Conservation (phyloP, 345 rosid genomes). For the Acer yangbiense region DNA sequence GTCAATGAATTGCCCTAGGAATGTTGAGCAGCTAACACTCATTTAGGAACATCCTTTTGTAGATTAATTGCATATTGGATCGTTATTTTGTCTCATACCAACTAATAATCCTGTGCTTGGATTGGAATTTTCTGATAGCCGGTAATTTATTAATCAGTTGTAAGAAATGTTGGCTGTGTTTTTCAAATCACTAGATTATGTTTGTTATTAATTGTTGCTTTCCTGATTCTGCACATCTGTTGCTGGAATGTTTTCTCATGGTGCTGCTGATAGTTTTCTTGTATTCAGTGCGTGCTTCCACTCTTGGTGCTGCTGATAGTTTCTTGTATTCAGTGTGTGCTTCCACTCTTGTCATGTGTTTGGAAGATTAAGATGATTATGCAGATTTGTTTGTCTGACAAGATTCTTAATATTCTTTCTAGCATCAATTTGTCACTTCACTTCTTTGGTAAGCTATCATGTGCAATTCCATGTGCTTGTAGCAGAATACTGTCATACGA, state of each 20-base stretch:
- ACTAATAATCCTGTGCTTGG: background rate
- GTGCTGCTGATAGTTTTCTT: background rate
- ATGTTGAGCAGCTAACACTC: background rate
- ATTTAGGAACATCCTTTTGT: background rate
- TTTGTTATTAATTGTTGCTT: background rate
- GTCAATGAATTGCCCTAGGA: background rate
- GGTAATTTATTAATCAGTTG: background rate
- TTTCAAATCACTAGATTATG: slow-evolving; percentile 12
- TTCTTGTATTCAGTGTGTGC: background rate
- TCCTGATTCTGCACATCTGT: background rate
- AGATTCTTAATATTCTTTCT: background rate
- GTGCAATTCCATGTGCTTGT: background rate
- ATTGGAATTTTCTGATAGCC: slow-evolving; percentile 3
- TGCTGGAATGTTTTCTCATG: background rate
- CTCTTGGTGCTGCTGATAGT: background rate
- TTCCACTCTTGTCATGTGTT: background rate
- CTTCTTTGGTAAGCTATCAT: background rate
- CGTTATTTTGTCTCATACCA: background rate
- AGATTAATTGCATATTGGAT: background rate
- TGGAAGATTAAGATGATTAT: background rate
- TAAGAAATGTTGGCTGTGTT: slow-evolving; percentile 6
- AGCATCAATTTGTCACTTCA: background rate
- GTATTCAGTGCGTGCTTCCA: background rate
- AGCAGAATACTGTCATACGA: background rate
- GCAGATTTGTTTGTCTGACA: background rate